Evolutionary conservation across 352 stramenopile genomes (phyloP).

Genomic region (Thalassiosira exigua): DNA sequence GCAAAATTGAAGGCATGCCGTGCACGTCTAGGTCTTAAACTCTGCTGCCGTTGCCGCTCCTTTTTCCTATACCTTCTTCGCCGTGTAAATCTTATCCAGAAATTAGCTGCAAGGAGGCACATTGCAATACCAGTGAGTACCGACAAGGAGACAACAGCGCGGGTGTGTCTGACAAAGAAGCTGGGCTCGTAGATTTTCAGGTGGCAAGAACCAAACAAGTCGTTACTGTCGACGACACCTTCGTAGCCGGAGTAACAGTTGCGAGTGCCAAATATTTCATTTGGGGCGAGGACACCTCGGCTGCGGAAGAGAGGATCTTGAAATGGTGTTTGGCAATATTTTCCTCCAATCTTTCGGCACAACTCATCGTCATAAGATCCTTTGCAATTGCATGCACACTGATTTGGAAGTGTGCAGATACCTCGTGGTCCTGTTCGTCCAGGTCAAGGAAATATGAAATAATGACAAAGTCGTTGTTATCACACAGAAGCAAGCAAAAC

Average conservation of each 20-base stretch:
- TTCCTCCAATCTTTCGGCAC: constrained; percentile 52
- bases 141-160: constrained; percentile 25
- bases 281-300: constrained; percentile 75
- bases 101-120: constrained; percentile 12
- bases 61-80: neutral
- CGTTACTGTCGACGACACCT: constrained; percentile 89
- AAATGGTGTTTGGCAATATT: constrained; percentile 53
- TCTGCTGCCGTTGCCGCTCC: neutral
- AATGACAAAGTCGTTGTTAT: no score
- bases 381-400: constrained; percentile 53
- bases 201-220: constrained; percentile 93
- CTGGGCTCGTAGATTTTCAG: constrained; percentile 93
- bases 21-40: no score
- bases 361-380: constrained; percentile 41
- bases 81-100: constrained; percentile 22
- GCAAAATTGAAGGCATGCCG: no score
- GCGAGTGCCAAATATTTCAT: constrained; percentile 91
- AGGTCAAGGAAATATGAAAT: no score
- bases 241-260: constrained; percentile 93
- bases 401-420: constrained; percentile 86
- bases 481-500: constrained; percentile 78
- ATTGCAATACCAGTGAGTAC: constrained; percentile 23
- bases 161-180: constrained; percentile 47
- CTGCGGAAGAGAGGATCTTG: constrained; percentile 74
- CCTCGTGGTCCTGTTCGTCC: constrained; percentile 86